phyloP scores from a whole-genome alignment of 345 rosid genomes.

The Euphorbia pulcherrima region DNA sequence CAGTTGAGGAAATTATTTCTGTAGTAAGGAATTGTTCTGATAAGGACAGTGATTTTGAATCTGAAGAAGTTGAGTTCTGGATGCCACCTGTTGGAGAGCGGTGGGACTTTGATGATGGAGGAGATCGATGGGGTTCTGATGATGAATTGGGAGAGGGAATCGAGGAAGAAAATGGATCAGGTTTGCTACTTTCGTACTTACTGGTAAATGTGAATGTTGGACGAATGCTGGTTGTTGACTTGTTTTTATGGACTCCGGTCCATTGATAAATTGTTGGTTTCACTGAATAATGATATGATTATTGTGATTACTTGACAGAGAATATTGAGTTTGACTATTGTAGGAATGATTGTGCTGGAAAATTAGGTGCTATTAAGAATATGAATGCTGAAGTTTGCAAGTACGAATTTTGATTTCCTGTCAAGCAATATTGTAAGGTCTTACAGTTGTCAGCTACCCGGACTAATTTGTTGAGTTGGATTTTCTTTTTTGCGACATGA shows the following conservation, averaged over 20 bases:
- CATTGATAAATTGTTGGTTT: background rate
- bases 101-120: constrained; percentile 66
- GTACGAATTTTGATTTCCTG: background rate
- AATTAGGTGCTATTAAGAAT: background rate
- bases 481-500: background rate
- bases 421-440: background rate
- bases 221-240: too few species aligned
- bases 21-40: constrained; percentile 39
- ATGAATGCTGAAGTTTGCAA: background rate
- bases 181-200: constrained; percentile 19
- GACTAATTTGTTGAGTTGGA: background rate
- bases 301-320: background rate
- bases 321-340: background rate
- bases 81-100: constrained; percentile 81
- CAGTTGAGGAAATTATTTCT: constrained; percentile 38
- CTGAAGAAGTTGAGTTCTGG: constrained; percentile 72
- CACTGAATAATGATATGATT: background rate
- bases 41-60: constrained; percentile 53
- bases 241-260: too few species aligned
- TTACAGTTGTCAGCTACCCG: background rate
- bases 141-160: constrained; percentile 40
- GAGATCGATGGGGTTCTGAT: constrained; percentile 64
- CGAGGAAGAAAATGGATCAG: constrained; percentile 46
- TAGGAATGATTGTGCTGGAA: background rate
- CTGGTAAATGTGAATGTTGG: background rate